Percentiles rank a stretch among this genome's conserved stretches.
These are phyloP conservation scores for Ruellia speciosa DNA, from an alignment of 305 asterid species.

Conservation along the genomic window DNA sequence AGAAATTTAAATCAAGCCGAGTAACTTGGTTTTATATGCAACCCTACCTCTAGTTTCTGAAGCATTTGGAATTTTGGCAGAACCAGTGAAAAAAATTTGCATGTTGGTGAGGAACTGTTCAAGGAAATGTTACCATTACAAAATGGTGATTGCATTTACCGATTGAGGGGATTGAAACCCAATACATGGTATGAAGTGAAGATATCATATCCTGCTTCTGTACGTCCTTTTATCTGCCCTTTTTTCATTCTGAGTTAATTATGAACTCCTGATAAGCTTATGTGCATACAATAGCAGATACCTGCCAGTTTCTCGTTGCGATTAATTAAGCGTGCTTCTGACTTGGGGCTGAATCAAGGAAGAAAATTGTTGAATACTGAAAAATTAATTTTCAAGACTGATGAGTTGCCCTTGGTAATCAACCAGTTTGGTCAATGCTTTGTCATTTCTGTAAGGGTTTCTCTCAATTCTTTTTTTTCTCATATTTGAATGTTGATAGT, in stretches of 20 bases:
- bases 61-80: constrained; percentile 25
- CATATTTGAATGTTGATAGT: constrained; percentile 2
- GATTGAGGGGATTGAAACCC: constrained; percentile 55
- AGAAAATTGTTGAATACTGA: constrained; percentile 78
- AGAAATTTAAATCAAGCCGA: too few species aligned
- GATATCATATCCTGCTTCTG: constrained; percentile 91
- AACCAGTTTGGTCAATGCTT: constrained; percentile 34
- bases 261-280: constrained; percentile 10
- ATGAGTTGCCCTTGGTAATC: constrained; percentile 23
- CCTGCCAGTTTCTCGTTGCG: constrained; percentile 65
- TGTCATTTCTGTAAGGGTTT: constrained; percentile 6
- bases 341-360: constrained; percentile 36
- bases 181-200: constrained; percentile 75
- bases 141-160: constrained; percentile 49
- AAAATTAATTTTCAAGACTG: constrained; percentile 61
- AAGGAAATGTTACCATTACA: constrained; percentile 56
- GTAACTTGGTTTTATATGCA: neutral
- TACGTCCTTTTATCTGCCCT: constrained; percentile 32
- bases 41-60: neutral
- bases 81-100: constrained; percentile 33
- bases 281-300: constrained; percentile 38
- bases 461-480: neutral
- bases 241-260: neutral
- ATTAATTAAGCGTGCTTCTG: constrained; percentile 43
- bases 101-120: constrained; percentile 56